These are phyloP conservation scores for Nakazawaea holstii DNA, from an alignment of 805 yeast genomes.

Conservation along the genomic window DNA sequence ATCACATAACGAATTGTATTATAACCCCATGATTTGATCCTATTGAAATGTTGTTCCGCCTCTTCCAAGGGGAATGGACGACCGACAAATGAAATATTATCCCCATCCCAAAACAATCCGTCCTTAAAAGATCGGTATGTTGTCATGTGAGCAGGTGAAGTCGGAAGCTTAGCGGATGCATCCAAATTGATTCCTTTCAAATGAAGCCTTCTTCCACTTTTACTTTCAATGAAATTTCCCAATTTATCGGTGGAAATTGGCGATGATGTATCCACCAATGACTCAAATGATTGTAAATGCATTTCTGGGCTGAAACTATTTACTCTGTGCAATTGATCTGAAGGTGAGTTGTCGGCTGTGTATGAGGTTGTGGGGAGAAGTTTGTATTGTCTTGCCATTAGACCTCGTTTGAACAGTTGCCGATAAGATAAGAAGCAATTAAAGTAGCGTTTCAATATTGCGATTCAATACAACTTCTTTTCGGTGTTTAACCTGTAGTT, in stretches of 20 bases:
- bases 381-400: slow-evolving; percentile 1
- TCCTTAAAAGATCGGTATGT: slow-evolving; percentile 30
- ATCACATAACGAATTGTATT: slow-evolving; percentile 71
- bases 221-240: slow-evolving; percentile 53
- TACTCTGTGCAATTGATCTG: neutral
- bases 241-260: slow-evolving; percentile 27
- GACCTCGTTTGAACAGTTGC: neutral
- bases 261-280: slow-evolving; percentile 3
- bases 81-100: slow-evolving; percentile 73
- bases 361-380: neutral
- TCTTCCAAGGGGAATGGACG: slow-evolving; percentile 76
- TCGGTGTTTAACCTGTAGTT: no score
- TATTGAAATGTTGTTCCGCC: slow-evolving; percentile 59
- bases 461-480: neutral
- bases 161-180: slow-evolving; percentile 67
- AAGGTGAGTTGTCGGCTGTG: neutral
- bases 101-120: slow-evolving; percentile 61
- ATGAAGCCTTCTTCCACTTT: slow-evolving; percentile 51
- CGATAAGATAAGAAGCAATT: slow-evolving; percentile 4
- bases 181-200: slow-evolving; percentile 82
- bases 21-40: slow-evolving; percentile 78
- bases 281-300: neutral
- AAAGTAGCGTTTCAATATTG: neutral
- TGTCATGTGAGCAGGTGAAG: slow-evolving; percentile 41
- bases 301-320: neutral